Evolutionary conservation across 495 filamentous ascomycete genomes (phyloP).

Genomic region (Chaetomidium leptoderma): DNA sequence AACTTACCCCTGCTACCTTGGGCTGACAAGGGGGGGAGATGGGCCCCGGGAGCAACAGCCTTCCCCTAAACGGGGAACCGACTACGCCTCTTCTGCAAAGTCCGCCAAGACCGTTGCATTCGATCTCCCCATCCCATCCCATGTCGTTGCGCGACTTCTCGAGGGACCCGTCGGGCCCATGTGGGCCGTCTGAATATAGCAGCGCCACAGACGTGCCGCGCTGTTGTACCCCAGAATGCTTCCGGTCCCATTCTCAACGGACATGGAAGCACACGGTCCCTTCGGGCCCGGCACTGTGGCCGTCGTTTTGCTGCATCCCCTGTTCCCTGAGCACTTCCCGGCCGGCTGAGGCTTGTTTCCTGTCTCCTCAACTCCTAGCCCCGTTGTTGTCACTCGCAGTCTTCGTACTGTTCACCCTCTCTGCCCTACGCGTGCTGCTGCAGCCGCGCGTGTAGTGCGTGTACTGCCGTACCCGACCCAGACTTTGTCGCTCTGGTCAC

Average conservation of each 20-base stretch:
- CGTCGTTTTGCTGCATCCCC: slow-evolving; percentile 11
- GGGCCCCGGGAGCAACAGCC: slow-evolving; percentile 15
- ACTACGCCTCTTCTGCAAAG: slow-evolving; percentile 28
- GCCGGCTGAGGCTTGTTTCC: slow-evolving; percentile 23
- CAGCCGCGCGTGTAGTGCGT: slow-evolving; percentile 35
- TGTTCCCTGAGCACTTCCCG: slow-evolving; percentile 28
- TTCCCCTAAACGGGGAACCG: slow-evolving; percentile 22
- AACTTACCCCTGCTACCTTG: slow-evolving; percentile 15
- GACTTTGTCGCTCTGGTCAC: slow-evolving; percentile 22
- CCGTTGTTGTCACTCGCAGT: slow-evolving; percentile 14
- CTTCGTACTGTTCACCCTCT: slow-evolving; percentile 6
- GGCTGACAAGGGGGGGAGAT: slow-evolving; percentile 24
- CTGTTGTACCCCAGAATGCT: slow-evolving; percentile 22
- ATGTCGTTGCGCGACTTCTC: slow-evolving; percentile 23
- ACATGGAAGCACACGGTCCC: slow-evolving; percentile 8
- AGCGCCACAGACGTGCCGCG: slow-evolving; percentile 39
- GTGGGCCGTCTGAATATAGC: slow-evolving; percentile 44
- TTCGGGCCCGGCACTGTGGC: slow-evolving; percentile 13
- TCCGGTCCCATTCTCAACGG: slow-evolving; percentile 14
- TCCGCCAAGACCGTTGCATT: slow-evolving; percentile 23
- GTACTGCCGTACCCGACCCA: slow-evolving; percentile 20
- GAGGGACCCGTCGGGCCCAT: slow-evolving; percentile 16
- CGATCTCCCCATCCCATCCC: slow-evolving; percentile 27
- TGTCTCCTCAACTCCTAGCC: slow-evolving; percentile 8
- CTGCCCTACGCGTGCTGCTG: slow-evolving; percentile 22